These are phyloP conservation scores for Clarireedia hainanense DNA, from an alignment of 2,329 filamentous ascomycete species.

Conservation along the genomic window DNA sequence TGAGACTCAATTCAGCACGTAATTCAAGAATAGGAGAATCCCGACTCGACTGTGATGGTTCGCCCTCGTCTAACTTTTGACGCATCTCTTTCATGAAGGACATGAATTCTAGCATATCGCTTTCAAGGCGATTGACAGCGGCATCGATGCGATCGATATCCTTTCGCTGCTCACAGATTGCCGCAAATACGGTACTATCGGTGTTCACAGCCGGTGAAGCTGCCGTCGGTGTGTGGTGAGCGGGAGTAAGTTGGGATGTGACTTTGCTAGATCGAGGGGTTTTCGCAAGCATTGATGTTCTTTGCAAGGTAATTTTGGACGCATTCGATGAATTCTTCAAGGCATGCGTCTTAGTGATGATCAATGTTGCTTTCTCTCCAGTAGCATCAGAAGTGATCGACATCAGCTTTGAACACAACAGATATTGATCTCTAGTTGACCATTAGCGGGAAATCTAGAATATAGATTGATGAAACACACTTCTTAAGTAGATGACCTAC, in stretches of 20 bases:
- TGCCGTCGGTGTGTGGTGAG: background rate
- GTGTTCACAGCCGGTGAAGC: background rate
- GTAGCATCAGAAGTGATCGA: constrained; percentile 19
- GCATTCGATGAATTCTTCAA: constrained; percentile 11
- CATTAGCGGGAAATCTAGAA: background rate
- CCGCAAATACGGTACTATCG: background rate
- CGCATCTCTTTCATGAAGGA: constrained; percentile 26
- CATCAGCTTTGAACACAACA: constrained; percentile 23
- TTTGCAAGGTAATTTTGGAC: background rate
- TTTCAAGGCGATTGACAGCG: constrained; percentile 22
- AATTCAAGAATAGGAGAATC: constrained; percentile 4
- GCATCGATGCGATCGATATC: constrained; percentile 27
- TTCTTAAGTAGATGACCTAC: constrained; percentile 24
- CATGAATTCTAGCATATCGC: constrained; percentile 24
- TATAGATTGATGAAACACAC: constrained; percentile 13
- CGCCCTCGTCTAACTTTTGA: constrained; percentile 13
- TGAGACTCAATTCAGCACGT: constrained; percentile 1
- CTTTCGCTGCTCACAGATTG: constrained; percentile 16
- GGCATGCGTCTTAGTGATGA: constrained; percentile 16
- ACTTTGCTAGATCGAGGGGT: background rate
- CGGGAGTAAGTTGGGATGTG: background rate
- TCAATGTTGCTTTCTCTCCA: constrained; percentile 16
- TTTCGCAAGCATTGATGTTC: background rate
- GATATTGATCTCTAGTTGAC: constrained; percentile 22
- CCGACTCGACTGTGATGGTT: background rate